Evolutionary conservation across 73 alveolate genomes (phyloP), one percentile per base, ranked within the genome.

Genomic region (Paramecium octaurelia): DNA sequence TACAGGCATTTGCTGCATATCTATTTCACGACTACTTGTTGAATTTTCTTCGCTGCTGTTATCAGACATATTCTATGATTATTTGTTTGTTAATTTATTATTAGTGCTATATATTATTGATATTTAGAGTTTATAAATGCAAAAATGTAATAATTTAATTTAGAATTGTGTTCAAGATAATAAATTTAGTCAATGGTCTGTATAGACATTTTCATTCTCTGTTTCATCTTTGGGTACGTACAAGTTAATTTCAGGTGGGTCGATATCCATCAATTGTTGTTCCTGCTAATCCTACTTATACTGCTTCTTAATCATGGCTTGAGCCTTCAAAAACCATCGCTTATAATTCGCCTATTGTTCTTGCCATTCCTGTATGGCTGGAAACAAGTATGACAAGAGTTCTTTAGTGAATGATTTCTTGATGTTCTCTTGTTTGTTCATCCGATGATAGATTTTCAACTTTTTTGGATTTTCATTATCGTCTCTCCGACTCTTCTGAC

Each of bases 201-300:
- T 27, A 18, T 64, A 64, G 12, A 64, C 84, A 38, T 75, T 10
- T 16, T 80, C 91, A 35, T 48, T 80, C 16, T 80, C 91, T 31
- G 76, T 80, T 80, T 80, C 75, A 24, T 80, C 91, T 46, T 80
- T 80, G 11, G 70, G 75, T 18, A 80, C 91, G 44, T 44, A 48
- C 7, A 80, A 46, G 12, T 31, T 23, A 8, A 80, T 80, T 80
- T 80, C 91, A 44, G 91, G 91, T 4, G 91, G 91, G 20, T 80
- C 91, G n/a, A 27, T 16, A 80, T 80, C 91, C 27, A 80, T 80
- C 14, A 80, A 31, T 43, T 44, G 24, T 80, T 80, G 16, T 80
- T 80, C 46, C n/a, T 46, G 16, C n/a, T 10, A n/a, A 9, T 80
- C 73, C 8, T 24, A 24, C 24, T 31, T 42, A 44, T 1, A 20